Evolutionary conservation across 768 basidiomycete genomes (phyloP).

Genomic region (Amanita rubescens): DNA sequence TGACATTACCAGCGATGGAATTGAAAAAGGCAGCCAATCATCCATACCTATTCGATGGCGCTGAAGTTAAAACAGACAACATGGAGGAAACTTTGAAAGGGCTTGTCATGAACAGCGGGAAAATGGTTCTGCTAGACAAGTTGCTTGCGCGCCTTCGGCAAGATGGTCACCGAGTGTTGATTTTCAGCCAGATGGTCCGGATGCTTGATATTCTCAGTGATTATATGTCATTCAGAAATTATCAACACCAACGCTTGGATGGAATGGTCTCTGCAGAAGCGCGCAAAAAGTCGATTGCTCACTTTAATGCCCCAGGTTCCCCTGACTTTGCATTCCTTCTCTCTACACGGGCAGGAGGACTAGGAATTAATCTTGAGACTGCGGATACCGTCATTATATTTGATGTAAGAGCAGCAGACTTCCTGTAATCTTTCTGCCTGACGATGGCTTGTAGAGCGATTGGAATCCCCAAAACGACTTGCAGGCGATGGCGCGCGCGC

Average conservation of each 20-base stretch:
- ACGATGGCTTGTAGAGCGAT: conserved; percentile 61
- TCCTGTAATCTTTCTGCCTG: neutral
- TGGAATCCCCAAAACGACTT: conserved; percentile 99
- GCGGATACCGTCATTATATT: conserved; percentile 99
- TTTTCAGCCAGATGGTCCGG: conserved; percentile 99
- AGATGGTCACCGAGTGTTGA: conserved; percentile 94
- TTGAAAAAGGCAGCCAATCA: conserved; percentile 98
- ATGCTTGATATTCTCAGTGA: conserved; percentile 98
- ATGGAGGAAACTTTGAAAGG: conserved; percentile 85
- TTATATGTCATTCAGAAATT: conserved; percentile 87
- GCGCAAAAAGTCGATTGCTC: conserved; percentile 92
- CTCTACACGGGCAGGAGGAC: conserved; percentile 93
- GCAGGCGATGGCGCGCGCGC: conserved; percentile 98
- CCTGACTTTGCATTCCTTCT: conserved; percentile 96
- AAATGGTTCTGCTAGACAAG: conserved; percentile 97
- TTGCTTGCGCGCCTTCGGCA: conserved; percentile 81
- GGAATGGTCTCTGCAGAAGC: conserved; percentile 92
- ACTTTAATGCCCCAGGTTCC: conserved; percentile 91
- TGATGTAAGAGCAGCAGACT: conserved; percentile 54
- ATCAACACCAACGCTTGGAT: conserved; percentile 90
- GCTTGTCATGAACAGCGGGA: conserved; percentile 98
- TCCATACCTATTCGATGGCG: conserved; percentile 96
- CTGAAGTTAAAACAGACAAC: conserved; percentile 56
- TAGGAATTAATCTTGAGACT: conserved; percentile 98
- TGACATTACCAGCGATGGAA: conserved; percentile 72